phyloP scores from a whole-genome alignment of 495 filamentous ascomycete genomes.

The Penicillium angulare region DNA sequence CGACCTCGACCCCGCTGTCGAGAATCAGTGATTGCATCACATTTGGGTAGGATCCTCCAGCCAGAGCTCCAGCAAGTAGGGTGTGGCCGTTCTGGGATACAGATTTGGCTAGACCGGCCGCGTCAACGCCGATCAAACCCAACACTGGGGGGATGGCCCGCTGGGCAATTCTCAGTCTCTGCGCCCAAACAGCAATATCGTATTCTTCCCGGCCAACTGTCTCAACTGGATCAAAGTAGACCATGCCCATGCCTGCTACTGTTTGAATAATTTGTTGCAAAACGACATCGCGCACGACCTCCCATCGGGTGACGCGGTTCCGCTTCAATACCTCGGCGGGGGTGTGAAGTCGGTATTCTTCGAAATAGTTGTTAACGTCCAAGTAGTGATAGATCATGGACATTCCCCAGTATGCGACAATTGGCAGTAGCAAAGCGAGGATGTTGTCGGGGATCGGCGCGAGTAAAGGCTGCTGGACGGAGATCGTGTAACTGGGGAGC shows the following conservation, averaged over 20 bases:
- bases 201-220: slow-evolving; percentile 73
- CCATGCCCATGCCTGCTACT: slow-evolving; percentile 57
- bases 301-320: slow-evolving; percentile 78
- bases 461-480: slow-evolving; percentile 66
- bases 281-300: slow-evolving; percentile 84
- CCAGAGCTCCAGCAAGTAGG: slow-evolving; percentile 63
- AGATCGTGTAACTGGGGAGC: slow-evolving; percentile 69
- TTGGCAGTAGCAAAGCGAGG: slow-evolving; percentile 69
- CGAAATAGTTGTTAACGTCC: slow-evolving; percentile 77
- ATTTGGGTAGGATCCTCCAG: slow-evolving; percentile 70
- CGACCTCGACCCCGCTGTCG: slow-evolving; percentile 30
- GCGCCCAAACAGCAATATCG: slow-evolving; percentile 80
- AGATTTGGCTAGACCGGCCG: slow-evolving; percentile 34
- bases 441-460: slow-evolving; percentile 78
- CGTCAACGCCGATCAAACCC: slow-evolving; percentile 41
- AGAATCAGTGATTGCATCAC: slow-evolving; percentile 32
- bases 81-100: slow-evolving; percentile 51
- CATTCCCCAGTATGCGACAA: slow-evolving; percentile 82
- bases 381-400: slow-evolving; percentile 86
- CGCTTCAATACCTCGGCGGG: slow-evolving; percentile 82
- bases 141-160: slow-evolving; percentile 61
- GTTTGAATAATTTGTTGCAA: slow-evolving; percentile 89
- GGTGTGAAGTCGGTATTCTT: slow-evolving; percentile 87
- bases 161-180: slow-evolving; percentile 68
- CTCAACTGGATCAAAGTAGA: slow-evolving; percentile 62